A percentile compares a stretch with the other conserved stretches of the same genome.
Evolutionary conservation across 192 early-diverging fungal species (phyloP).

Genomic region (Mycoemilia scoparia): DNA sequence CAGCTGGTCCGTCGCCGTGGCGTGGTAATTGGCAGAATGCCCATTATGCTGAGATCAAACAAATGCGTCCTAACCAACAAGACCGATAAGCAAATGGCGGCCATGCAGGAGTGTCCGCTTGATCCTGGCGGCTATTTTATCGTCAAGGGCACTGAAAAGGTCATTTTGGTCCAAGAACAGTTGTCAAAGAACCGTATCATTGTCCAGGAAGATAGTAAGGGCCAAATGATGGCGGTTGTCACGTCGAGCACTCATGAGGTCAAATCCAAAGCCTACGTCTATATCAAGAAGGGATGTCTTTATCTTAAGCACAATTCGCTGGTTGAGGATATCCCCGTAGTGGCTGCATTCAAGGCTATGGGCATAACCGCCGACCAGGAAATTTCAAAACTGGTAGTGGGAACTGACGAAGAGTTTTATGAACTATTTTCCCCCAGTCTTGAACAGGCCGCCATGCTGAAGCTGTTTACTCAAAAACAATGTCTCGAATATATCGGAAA

Average conservation of each 20-base stretch:
- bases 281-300: slow-evolving; percentile 37
- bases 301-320: slow-evolving; percentile 88
- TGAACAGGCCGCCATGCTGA: slow-evolving; percentile 57
- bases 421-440: slow-evolving; percentile 70
- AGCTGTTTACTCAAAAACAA: slow-evolving; percentile 78
- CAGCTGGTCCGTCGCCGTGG: slow-evolving; percentile 61
- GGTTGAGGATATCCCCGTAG: slow-evolving; percentile 69
- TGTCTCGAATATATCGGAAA: slow-evolving; percentile 81
- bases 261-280: slow-evolving; percentile 82
- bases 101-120: slow-evolving; percentile 82
- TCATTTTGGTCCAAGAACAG: slow-evolving; percentile 96
- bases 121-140: slow-evolving; percentile 98
- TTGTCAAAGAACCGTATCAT: slow-evolving; percentile 97
- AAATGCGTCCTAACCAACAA: slow-evolving; percentile 67
- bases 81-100: slow-evolving; percentile 64
- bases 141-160: slow-evolving; percentile 88
- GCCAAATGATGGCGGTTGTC: slow-evolving; percentile 65
- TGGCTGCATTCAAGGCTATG: slow-evolving; percentile 79
- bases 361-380: slow-evolving; percentile 90
- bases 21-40: slow-evolving; percentile 79
- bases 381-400: slow-evolving; percentile 82
- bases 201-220: slow-evolving; percentile 70
- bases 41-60: slow-evolving; percentile 85
- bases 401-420: slow-evolving; percentile 62
- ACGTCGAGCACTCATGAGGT: slow-evolving; percentile 81